Evolutionary conservation across 106 monocot genomes (phyloP).

Genomic region (Dendrobium catenatum): DNA sequence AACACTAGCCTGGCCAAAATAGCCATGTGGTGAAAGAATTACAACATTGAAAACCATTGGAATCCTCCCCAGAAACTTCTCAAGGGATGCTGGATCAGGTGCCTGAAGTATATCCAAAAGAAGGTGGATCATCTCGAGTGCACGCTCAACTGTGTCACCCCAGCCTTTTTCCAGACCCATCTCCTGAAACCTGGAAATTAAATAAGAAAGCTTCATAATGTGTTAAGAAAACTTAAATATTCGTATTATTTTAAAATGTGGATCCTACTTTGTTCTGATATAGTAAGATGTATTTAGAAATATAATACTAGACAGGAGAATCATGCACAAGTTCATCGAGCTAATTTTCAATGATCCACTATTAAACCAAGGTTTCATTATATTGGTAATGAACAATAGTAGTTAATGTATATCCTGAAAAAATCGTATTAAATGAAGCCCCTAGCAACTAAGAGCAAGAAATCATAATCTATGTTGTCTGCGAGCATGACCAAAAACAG

Average conservation of each 20-base stretch:
- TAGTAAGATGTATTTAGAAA: not conserved
- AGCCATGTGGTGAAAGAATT: constrained; percentile 89
- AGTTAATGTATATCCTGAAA: not conserved
- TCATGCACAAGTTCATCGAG: not conserved
- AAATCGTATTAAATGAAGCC: no score
- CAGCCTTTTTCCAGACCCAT: constrained; percentile 92
- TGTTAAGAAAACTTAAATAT: not conserved
- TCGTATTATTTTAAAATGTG: not conserved
- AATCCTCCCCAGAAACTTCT: constrained; percentile 76
- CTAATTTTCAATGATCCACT: not conserved
- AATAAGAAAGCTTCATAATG: not conserved
- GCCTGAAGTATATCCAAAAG: constrained; percentile 91
- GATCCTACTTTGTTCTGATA: not conserved
- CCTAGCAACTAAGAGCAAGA: no score
- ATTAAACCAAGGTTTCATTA: not conserved
- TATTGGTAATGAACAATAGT: not conserved
- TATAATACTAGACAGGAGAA: not conserved
- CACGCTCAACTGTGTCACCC: constrained; percentile 68
- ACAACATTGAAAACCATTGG: constrained; percentile 97
- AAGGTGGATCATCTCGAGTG: constrained; percentile 82
- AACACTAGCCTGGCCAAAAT: constrained; percentile 91
- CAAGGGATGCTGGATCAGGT: constrained; percentile 71
- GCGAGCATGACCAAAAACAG: no score
- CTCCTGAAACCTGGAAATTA: constrained; percentile 64
- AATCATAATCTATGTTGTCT: not conserved